These are phyloP conservation scores for Mycosarcoma maydis DNA, from an alignment of 1,284 basidiomycete species.

Conservation along the genomic window DNA sequence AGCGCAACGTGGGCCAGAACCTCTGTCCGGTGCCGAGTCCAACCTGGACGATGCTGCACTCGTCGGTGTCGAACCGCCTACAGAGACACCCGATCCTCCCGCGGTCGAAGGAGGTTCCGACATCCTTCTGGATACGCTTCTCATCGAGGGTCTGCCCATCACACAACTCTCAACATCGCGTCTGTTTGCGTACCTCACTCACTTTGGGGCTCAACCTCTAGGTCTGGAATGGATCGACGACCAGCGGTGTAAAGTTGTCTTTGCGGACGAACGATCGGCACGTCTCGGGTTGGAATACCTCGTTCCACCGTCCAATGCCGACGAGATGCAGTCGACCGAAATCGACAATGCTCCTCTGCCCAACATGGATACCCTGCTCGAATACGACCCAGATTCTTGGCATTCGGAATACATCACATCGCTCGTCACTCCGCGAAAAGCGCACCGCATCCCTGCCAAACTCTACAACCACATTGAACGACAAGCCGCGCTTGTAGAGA, in stretches of 20 bases:
- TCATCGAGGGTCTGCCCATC: slow-evolving; percentile 62
- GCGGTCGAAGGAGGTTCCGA: slow-evolving; percentile 47
- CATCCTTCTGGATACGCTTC: slow-evolving; percentile 54
- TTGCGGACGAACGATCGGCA: slow-evolving; percentile 49
- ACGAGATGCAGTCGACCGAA: slow-evolving; percentile 9
- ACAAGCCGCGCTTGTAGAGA: slow-evolving; percentile 31
- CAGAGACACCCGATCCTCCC: slow-evolving; percentile 29
- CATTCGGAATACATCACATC: slow-evolving; percentile 33
- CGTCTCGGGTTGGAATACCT: slow-evolving; percentile 55
- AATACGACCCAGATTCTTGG: slow-evolving; percentile 39
- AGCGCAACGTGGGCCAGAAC: slow-evolving; percentile 39
- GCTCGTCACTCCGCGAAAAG: slow-evolving; percentile 47
- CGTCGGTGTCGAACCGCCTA: slow-evolving; percentile 18
- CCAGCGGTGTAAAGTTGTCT: slow-evolving; percentile 60
- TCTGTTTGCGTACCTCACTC: slow-evolving; percentile 62
- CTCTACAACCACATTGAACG: slow-evolving; percentile 59
- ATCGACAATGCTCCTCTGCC: slow-evolving; percentile 16
- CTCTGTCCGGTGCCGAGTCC: slow-evolving; percentile 14
- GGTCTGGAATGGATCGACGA: slow-evolving; percentile 66
- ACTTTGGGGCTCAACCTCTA: slow-evolving; percentile 59
- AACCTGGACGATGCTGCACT: slow-evolving; percentile 21
- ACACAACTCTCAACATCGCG: slow-evolving; percentile 65
- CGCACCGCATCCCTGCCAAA: slow-evolving; percentile 50
- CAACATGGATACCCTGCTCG: slow-evolving; percentile 31
- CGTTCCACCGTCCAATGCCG: slow-evolving; percentile 9